Base-by-base conservation (phyloP, 495 filamentous ascomycete genomes). In the Talaromyces trachyspermus region DNA sequence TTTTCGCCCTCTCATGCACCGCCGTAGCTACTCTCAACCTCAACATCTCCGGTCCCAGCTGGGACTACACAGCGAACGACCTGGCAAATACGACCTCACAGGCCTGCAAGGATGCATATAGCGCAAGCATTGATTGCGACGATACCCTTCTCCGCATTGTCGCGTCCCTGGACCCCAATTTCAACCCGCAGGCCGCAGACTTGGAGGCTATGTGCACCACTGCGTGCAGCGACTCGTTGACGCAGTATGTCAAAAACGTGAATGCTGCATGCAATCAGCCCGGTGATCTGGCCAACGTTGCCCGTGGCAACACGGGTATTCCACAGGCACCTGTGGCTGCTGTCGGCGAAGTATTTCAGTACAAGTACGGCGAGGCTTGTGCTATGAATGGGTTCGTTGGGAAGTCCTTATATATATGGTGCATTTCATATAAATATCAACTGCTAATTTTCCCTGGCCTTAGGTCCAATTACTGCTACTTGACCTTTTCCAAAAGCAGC, bases 21-120 rank as follows among this genome's bases (percentile, higher is more conserved):
- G 30, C 52, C n/a, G 14, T 15, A 30, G 42, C 42, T 20, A 17
- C 54, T 35, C 61, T 63, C 54, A 61, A 49, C 18, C 57, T 64
- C 26, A 46, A 60, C 30, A 54, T 43, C 25, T 38, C 37, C 14
- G 55, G 53, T 22, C 50, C 51, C 3, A 53, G 50, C 50, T 62
- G 57, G 59, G 52, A 52, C 38, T 64, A 64, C 29, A 61, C 61
- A 25, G 57, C 56, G 29, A 48, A 51, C 38, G 53, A 56, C 43
- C 36, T 64, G 8, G 57, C 55, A 38, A 43, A 45, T 39, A 55
- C 54, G 1, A 64, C 61, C 0, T 64, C 61, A 6, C 52, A 60
- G 39, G 42, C 50, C 41, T 64, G 59, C 52, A 62, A 62, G 40
- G 52, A 58, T 2, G 61, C 61, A 23, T 64, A 62, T 44, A 60